These are phyloP conservation scores for Lachancea meyersii DNA, from an alignment of 805 yeast genomes.

Conservation along the genomic window DNA sequence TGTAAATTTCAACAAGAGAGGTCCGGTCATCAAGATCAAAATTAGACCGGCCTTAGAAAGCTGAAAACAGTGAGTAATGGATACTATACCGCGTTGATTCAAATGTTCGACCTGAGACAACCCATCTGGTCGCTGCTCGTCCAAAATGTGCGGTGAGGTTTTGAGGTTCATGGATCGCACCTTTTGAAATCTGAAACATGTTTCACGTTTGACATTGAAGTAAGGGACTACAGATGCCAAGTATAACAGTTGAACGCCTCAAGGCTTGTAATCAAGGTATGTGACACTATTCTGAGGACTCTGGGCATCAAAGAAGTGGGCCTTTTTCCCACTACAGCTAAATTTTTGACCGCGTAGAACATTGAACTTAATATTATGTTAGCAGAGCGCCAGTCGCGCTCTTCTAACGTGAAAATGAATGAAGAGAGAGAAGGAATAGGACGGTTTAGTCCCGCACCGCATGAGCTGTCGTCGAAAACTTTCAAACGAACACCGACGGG, in stretches of 20 bases:
- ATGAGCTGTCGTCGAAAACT: constrained; percentile 39
- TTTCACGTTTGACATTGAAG: background rate
- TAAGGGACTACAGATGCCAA: background rate
- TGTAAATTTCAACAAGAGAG: too few relatives aligned
- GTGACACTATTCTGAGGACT: too few relatives aligned
- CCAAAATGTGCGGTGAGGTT: background rate
- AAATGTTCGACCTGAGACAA: too few relatives aligned
- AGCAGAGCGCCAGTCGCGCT: too few relatives aligned
- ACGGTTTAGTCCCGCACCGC: constrained; percentile 19
- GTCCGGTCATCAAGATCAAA: background rate
- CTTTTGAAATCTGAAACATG: background rate
- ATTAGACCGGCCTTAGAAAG: background rate
- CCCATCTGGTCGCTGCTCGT: background rate
- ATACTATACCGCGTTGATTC: too few relatives aligned
- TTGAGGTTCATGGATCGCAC: constrained; percentile 2
- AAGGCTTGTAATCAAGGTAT: too few relatives aligned
- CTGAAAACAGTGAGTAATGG: background rate
- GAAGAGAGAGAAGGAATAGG: background rate
- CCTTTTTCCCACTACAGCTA: too few relatives aligned
- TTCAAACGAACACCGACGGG: constrained; percentile 50
- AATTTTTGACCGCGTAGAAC: too few relatives aligned
- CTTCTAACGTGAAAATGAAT: background rate
- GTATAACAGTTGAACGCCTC: background rate
- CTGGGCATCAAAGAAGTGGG: too few relatives aligned
- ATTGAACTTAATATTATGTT: too few relatives aligned